Conservation (phyloP, 1,139 yeast species). For the Pneumocystis jirovecii region DNA sequence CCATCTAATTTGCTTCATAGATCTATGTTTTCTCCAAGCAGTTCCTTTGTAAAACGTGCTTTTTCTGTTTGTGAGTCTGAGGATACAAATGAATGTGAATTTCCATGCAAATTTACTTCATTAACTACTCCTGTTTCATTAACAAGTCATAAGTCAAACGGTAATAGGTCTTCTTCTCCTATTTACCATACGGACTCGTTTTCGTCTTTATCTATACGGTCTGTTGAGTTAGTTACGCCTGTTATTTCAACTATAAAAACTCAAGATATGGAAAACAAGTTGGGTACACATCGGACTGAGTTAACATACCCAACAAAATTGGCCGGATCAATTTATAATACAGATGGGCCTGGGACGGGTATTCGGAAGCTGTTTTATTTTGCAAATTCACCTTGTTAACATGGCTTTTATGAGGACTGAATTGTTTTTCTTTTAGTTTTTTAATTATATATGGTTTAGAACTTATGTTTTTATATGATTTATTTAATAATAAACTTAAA, state of each 20-base stretch:
- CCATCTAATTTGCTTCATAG: background rate
- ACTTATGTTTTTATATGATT: background rate
- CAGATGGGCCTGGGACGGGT: background rate
- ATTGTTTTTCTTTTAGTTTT: background rate
- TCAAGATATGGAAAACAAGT: background rate
- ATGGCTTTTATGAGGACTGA: background rate
- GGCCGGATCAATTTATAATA: background rate
- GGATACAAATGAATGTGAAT: background rate
- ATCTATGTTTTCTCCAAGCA: no score
- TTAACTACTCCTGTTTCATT: background rate
- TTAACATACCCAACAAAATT: background rate
- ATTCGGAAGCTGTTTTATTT: background rate
- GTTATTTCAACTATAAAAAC: background rate
- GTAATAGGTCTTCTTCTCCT: background rate
- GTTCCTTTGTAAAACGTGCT: background rate
- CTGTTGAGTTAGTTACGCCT: background rate
- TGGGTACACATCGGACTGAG: no score
- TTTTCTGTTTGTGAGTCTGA: background rate
- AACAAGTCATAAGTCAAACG: background rate
- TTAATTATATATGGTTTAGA: background rate
- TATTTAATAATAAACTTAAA: background rate
- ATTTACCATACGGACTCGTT: background rate
- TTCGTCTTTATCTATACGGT: background rate
- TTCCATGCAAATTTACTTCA: background rate
- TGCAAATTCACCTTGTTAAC: background rate